Base-by-base conservation (phyloP, 23 red algal genomes). In the Gracilaria caudata region DNA sequence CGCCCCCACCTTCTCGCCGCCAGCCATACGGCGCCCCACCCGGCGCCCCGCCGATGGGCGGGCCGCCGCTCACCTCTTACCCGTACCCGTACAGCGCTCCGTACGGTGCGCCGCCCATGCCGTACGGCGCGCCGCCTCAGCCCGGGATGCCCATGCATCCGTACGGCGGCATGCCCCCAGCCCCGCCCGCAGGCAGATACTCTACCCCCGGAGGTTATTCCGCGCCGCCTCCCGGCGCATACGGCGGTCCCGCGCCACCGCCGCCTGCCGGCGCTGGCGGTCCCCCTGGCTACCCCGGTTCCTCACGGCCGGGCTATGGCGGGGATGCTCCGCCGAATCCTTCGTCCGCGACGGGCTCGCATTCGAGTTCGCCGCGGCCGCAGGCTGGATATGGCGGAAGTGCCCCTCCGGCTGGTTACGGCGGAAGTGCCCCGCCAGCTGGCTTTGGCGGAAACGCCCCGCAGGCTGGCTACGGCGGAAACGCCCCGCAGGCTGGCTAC, bases 71-170 rank as follows among this genome's bases (percentile, higher is more conserved):
- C 38, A 47, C 70, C 10, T 34, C 70, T 4, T 75, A 75, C 70
- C 70, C 70, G 33, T 75, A 75, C 43, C 38, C 70, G 21, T 75
- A 75, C 40, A 75, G 70, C 70, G 70, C 70, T 24, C 70, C 70
- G 4, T 75, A 75, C 43, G 70, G 70, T 40, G 70, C 70, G 1
- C 70, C 70, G 70, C 70, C 66, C 36, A 6, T 7, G 43, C 39
- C 70, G 39, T 26, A 45, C 43, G 37, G 34, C 65, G 40, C 61
- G 30, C 29, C 61, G 30, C 61, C 61, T 6, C 29, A 26, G 61
- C 53, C 51, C 32, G 39, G 53, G 55, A 4, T 37, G 9, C 74
- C 43, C 28, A 28, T 36, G 74, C 74, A 3, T 3, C 71, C 74
- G 35, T 53, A 53, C 45, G 38, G 35, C 29, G 74, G 24, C 38